Base-by-base conservation (phyloP, 306 rosid genomes). In the Spatholobus suberectus region DNA sequence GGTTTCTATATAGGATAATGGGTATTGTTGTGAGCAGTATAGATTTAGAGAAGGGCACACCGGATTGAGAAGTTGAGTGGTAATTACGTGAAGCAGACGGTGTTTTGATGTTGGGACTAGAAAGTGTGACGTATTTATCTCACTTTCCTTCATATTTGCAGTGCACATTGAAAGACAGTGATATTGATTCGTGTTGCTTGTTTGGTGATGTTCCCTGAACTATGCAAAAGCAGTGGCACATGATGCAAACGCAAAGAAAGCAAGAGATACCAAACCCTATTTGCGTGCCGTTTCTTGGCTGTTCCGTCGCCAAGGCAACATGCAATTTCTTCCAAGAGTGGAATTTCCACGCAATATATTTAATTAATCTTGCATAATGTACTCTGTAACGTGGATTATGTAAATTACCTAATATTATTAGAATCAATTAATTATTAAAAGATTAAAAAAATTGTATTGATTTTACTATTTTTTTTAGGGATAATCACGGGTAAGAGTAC, bases 51-150 rank as follows among this genome's bases (percentile, higher is more conserved):
- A 79, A 82, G 83, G 81, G 85, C 87, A 76, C 75, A 63, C 78
- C 15, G 87, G 51, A 80, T 75, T 72, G 70, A 76, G 81, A 76
- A 49, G 29, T 43, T 38, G 62, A 51, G 49, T 41, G 72, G 78
- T 67, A 66, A 86, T 75, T 86, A 70, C 90, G 86, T 87, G 90
- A 81, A 81, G 86, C 84, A 51, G 17, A 87, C 86, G 90, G 67
- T 59, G 78, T 77, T 77, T 70, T 20, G 27, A 62, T 43, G 82
- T 70, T 75, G 83, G 84, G 63, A 82, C 72, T 75, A 79, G 67
- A 54, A 76, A 75, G 35, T 43, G 84, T 73, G 63, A 66, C 76
- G 54, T 75, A 44, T 58, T 69, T 76, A 32, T 58, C 34, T 59
- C 63, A 58, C n/a, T 26, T 41, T 15, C 32, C 46, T 23, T 49